Evolutionary conservation across 2,329 filamentous ascomycete genomes (phyloP).

Genomic region (Phialocephala sp.): DNA sequence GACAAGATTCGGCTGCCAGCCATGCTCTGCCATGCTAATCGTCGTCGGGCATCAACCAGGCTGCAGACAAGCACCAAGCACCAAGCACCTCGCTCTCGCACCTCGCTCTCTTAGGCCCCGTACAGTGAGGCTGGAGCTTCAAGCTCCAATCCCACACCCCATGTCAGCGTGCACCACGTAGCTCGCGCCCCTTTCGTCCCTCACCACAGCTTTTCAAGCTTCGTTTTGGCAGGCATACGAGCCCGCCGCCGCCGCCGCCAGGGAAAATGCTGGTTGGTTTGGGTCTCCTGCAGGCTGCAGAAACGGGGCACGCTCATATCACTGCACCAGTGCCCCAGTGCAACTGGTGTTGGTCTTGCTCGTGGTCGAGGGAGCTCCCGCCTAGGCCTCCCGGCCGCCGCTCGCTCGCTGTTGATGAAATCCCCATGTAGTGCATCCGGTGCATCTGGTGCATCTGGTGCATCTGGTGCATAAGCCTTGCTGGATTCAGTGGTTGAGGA

Average conservation of each 20-base stretch:
- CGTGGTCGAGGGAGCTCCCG: not conserved
- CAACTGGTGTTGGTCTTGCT: too few relatives aligned
- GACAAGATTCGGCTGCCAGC: not conserved
- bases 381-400: constrained; percentile 7
- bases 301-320: not conserved
- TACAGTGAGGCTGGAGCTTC: constrained; percentile 5
- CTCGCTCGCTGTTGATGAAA: not conserved
- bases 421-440: too few relatives aligned
- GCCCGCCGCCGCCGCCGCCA: not conserved
- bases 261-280: not conserved
- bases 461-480: constrained; percentile 23
- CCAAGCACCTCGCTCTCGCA: not conserved
- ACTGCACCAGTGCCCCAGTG: too few relatives aligned
- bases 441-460: too few relatives aligned
- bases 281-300: not conserved
- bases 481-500: constrained; percentile 16
- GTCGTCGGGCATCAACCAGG: constrained; percentile 8
- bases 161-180: constrained; percentile 1
- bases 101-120: not conserved
- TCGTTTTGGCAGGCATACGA: not conserved
- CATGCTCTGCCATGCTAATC: not conserved
- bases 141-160: not conserved
- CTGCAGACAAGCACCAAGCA: not conserved
- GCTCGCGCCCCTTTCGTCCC: not conserved
- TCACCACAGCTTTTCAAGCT: not conserved